phyloP scores from a whole-genome alignment of 2,329 filamentous ascomycete species.

The Paracoccidioides brasiliensis region DNA sequence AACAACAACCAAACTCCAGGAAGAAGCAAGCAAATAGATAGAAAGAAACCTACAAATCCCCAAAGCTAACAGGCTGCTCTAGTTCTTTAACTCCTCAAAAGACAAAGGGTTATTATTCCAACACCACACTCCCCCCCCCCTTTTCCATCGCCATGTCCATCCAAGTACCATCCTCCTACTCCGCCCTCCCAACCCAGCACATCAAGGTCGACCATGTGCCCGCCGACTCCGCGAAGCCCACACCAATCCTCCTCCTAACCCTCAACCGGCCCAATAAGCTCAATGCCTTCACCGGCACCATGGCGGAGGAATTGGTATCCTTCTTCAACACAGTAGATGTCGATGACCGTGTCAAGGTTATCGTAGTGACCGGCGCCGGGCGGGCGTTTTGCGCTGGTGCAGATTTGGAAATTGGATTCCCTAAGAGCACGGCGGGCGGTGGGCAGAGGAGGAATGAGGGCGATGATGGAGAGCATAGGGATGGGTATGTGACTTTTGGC shows the following conservation, averaged over 20 bases:
- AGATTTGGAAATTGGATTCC: conserved; percentile 42
- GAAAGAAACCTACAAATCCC: too few relatives aligned
- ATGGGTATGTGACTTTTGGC: conserved; percentile 30
- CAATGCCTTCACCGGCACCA: conserved; percentile 44
- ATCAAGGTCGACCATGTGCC: conserved; percentile 29
- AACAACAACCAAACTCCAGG: too few relatives aligned
- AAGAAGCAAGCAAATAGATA: neutral
- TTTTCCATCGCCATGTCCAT: neutral
- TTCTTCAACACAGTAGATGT: conserved; percentile 38
- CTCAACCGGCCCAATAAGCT: conserved; percentile 44
- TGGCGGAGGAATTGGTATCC: conserved; percentile 35
- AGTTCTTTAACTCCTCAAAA: neutral
- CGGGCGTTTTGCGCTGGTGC: conserved; percentile 44
- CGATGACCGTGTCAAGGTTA: conserved; percentile 41
- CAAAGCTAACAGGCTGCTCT: too few relatives aligned
- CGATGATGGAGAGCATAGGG: conserved; percentile 36
- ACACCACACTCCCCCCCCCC: too few relatives aligned
- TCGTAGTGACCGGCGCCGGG: conserved; percentile 42
- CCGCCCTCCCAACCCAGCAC: conserved; percentile 19
- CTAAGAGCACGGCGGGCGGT: conserved; percentile 8
- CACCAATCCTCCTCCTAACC: conserved; percentile 35
- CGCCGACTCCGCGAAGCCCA: conserved; percentile 36
- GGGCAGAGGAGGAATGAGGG: conserved; percentile 18
- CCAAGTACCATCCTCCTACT: conserved; percentile 15
- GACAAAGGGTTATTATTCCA: neutral